Conservation (phyloP, 345 rosid genomes). For the Microthlaspi erraticum region DNA sequence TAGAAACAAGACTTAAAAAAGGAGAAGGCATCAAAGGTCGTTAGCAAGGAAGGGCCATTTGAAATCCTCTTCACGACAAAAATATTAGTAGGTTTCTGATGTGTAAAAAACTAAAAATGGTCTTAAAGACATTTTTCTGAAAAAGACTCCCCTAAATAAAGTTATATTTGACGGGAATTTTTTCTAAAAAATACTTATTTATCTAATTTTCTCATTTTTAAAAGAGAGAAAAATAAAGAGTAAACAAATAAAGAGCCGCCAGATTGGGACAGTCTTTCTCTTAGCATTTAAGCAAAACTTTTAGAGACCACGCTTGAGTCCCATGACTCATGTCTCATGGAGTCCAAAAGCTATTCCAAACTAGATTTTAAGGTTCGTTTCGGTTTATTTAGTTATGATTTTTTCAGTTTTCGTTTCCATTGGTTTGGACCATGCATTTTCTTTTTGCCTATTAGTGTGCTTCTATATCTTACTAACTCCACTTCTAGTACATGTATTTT, state of each 20-base stretch:
- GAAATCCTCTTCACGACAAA: constrained; percentile 41
- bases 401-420: constrained; percentile 28
- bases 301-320: constrained; percentile 28
- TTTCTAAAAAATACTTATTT: too few species aligned
- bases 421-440: constrained; percentile 40
- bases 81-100: constrained; percentile 43
- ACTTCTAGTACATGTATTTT: too few species aligned
- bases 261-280: constrained; percentile 35
- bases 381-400: constrained; percentile 41
- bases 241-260: neutral
- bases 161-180: constrained; percentile 28
- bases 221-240: neutral
- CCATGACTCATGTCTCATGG: constrained; percentile 40
- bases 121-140: constrained; percentile 45
- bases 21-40: constrained; percentile 38
- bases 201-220: too few species aligned
- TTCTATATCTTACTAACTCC: too few species aligned
- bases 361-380: constrained; percentile 31
- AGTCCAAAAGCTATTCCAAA: constrained; percentile 18
- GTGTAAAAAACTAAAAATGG: constrained; percentile 49
- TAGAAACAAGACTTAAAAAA: constrained; percentile 42
- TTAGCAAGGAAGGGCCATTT: constrained; percentile 33
- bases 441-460: neutral
- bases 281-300: constrained; percentile 44
- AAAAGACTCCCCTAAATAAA: constrained; percentile 30